Conservation (phyloP, 768 basidiomycete genomes). For the Clitopilus passeckerianus region DNA sequence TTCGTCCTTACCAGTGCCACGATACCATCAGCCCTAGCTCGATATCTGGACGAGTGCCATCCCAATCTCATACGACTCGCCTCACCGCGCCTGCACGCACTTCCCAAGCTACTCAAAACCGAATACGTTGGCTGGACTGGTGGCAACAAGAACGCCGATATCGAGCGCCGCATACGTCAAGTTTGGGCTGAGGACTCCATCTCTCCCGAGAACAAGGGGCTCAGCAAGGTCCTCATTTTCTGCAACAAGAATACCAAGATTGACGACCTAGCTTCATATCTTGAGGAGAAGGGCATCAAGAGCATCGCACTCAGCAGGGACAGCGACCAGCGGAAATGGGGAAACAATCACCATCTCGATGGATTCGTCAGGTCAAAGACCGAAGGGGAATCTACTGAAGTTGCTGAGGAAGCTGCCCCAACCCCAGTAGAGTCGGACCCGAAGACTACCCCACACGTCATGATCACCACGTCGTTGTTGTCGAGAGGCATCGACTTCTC, state of each 20-base stretch:
- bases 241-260: slow-evolving; percentile 75
- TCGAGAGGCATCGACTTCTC: slow-evolving; percentile 89
- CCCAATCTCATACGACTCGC: slow-evolving; percentile 67
- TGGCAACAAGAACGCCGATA: slow-evolving; percentile 77
- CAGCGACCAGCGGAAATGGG: slow-evolving; percentile 52
- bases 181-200: slow-evolving; percentile 67
- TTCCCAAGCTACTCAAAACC: slow-evolving; percentile 64
- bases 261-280: slow-evolving; percentile 50
- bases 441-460: slow-evolving; percentile 49
- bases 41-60: slow-evolving; percentile 59
- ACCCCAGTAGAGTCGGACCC: slow-evolving; percentile 16
- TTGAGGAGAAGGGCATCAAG: slow-evolving; percentile 56
- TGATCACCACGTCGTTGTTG: slow-evolving; percentile 88
- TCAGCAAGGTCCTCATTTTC: slow-evolving; percentile 77
- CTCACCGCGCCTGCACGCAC: slow-evolving; percentile 74
- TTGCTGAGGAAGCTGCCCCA: slow-evolving; percentile 2
- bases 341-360: slow-evolving; percentile 72
- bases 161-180: slow-evolving; percentile 65
- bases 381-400: slow-evolving; percentile 6
- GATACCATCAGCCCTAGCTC: slow-evolving; percentile 70
- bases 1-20: slow-evolving; percentile 83
- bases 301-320: slow-evolving; percentile 64
- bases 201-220: slow-evolving; percentile 23
- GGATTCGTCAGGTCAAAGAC: slow-evolving; percentile 52
- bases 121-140: slow-evolving; percentile 76